These are phyloP conservation scores for Penicillium antarcticum DNA, from an alignment of 495 filamentous ascomycete genomes.

Conservation along the genomic window DNA sequence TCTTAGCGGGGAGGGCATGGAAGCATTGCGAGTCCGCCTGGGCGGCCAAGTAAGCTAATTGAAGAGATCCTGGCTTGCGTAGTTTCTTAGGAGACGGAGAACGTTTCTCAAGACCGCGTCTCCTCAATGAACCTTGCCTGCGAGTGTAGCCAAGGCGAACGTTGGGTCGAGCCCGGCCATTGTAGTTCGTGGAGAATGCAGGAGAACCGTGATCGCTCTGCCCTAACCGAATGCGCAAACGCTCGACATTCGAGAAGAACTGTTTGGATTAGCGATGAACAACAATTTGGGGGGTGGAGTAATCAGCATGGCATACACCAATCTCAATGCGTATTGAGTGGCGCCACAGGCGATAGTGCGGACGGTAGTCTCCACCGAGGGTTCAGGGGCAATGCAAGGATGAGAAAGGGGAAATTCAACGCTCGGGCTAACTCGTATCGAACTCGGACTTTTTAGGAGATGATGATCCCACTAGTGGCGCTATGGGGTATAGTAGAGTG, in stretches of 20 bases:
- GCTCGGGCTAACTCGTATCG: not conserved
- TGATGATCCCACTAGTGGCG: not conserved
- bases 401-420: constrained; percentile 4
- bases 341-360: constrained; percentile 31
- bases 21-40: constrained; percentile 69
- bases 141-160: constrained; percentile 6
- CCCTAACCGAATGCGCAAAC: constrained; percentile 30
- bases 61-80: constrained; percentile 37
- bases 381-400: constrained; percentile 12
- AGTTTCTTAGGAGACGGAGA: constrained; percentile 20
- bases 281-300: constrained; percentile 1
- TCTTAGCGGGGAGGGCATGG: constrained; percentile 64
- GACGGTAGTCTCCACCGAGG: constrained; percentile 18
- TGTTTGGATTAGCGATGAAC: constrained; percentile 21
- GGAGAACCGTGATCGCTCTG: constrained; percentile 24
- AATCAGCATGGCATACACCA: constrained; percentile 9
- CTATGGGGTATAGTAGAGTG: not conserved
- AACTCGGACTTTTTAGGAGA: not conserved
- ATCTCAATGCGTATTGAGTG: constrained; percentile 2
- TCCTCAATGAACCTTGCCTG: constrained; percentile 9
- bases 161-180: constrained; percentile 21
- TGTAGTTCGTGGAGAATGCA: constrained; percentile 15
- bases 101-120: constrained; percentile 16
- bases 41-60: constrained; percentile 39
- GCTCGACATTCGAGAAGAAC: constrained; percentile 44